Evolutionary conservation across 1,284 basidiomycete species (phyloP).

Genomic region (Moesziomyces antarcticus): DNA sequence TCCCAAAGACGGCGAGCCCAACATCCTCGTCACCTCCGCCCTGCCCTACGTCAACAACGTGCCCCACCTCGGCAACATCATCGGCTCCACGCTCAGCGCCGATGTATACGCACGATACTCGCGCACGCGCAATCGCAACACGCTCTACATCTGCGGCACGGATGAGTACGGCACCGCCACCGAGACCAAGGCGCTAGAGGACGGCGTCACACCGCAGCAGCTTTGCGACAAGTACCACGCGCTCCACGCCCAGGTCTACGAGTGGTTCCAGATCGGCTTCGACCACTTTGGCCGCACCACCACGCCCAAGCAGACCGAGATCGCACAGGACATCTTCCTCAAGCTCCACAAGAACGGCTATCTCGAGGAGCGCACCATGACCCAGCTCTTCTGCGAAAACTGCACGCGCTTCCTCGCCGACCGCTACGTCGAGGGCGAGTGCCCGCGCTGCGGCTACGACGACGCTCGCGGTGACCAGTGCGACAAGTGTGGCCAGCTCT

Average conservation of each 20-base stretch:
- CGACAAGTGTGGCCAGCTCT: slow-evolving; percentile 89
- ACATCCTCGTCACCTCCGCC: slow-evolving; percentile 89
- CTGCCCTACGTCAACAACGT: slow-evolving; percentile 98
- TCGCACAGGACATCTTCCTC: slow-evolving; percentile 66
- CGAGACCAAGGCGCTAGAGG: slow-evolving; percentile 95
- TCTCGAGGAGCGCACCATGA: slow-evolving; percentile 64
- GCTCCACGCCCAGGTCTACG: slow-evolving; percentile 90
- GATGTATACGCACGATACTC: slow-evolving; percentile 92
- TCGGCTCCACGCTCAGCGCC: slow-evolving; percentile 93
- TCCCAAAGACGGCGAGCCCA: slow-evolving; percentile 58
- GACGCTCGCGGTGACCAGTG: slow-evolving; percentile 99
- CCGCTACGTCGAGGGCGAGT: slow-evolving; percentile 66
- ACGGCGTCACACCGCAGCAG: slow-evolving; percentile 84
- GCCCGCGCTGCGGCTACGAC: slow-evolving; percentile 66
- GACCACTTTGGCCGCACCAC: slow-evolving; percentile 98
- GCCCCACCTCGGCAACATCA: slow-evolving; percentile 98
- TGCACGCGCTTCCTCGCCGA: slow-evolving; percentile 65
- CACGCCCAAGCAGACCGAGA: slow-evolving; percentile 84
- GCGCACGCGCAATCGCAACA: slow-evolving; percentile 71
- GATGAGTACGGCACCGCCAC: slow-evolving; percentile 99
- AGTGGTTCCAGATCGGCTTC: slow-evolving; percentile 92
- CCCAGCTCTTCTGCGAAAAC: slow-evolving; percentile 64
- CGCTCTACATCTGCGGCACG: slow-evolving; percentile 89
- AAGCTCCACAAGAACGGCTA: slow-evolving; percentile 65
- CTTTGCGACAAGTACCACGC: slow-evolving; percentile 94